Conservation (phyloP, 768 basidiomycete genomes). For the Rhodocollybia butyracea region DNA sequence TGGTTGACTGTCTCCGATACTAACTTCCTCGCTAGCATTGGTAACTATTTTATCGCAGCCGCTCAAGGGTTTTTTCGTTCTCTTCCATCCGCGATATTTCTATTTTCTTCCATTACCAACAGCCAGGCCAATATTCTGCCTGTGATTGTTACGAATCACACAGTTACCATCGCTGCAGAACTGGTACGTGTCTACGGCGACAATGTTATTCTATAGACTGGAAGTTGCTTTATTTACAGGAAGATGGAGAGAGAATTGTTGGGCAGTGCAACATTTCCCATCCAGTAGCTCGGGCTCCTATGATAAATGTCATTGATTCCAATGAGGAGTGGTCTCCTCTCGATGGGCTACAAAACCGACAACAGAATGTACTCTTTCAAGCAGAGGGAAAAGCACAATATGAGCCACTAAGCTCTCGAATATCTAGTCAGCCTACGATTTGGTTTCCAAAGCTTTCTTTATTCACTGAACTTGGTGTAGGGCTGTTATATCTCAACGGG, state of each 20-base stretch:
- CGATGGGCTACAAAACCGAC: conserved; percentile 46
- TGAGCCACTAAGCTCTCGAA: conserved; percentile 56
- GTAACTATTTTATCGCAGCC: conserved; percentile 89
- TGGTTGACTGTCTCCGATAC: background rate
- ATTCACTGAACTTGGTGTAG: conserved; percentile 28
- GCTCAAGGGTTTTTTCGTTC: conserved; percentile 90
- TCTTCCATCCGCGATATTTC: conserved; percentile 88
- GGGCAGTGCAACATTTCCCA: conserved; percentile 96
- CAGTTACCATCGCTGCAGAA: conserved; percentile 92
- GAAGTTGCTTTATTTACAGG: conserved; percentile 32
- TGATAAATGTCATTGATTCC: conserved; percentile 27
- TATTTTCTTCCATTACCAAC: conserved; percentile 88
- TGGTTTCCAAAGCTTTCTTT: background rate
- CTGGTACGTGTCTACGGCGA: conserved; percentile 42
- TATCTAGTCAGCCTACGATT: conserved; percentile 47
- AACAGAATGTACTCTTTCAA: conserved; percentile 66
- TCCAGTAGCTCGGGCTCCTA: conserved; percentile 45
- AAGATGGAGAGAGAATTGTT: conserved; percentile 72
- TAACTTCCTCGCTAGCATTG: conserved; percentile 48
- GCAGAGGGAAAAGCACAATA: conserved; percentile 49
- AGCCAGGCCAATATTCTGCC: conserved; percentile 87
- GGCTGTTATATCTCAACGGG: conserved; percentile 84
- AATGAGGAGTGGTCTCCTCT: conserved; percentile 42
- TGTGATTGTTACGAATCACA: conserved; percentile 90
- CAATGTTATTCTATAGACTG: background rate